Evolutionary conservation across 768 basidiomycete genomes (phyloP), one percentile per base, ranked within the genome.

Genomic region (Tricholoma hemisulphureum): DNA sequence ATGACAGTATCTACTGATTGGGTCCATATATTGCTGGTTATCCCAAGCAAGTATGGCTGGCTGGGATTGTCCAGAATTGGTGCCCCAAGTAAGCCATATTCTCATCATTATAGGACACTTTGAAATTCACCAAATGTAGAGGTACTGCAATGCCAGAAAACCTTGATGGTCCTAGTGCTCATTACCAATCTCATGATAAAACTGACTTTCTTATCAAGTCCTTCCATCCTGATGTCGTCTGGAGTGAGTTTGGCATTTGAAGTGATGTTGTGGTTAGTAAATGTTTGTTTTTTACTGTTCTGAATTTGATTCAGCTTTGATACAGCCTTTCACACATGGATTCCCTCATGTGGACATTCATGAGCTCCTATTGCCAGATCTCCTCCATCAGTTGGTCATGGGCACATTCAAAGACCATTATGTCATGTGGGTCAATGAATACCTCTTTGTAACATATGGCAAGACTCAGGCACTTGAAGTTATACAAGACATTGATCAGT

Each of bases 401-500:
- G n/a, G n/a, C n/a, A n/a, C n/a, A n/a, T n/a, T n/a, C n/a, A n/a
- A 50, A 16, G 26, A 50, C 14, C 49, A 50, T n/a, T 21, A 11
- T 16, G 49, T 50, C 9, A 31, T 10, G 18, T 50, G 49, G 73
- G 67, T 73, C 0, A 59, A 58, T 1, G 57, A 70, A 5, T 72
- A 74, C 43, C 58, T 75, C 2, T 29, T 58, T 4, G 2, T 52
- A 0, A 52, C 11, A 1, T 56, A 69, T 48, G 37, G 61, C 0
- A 48, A 57, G 18, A 45, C 55, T 2, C 18, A 53, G 3, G 69
- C 65, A 2, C 57, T 63, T 32, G 50, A 9, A 1, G 71, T 76
- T 11, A 58, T 75, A 32, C 67, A 65, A 56, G 72, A 75, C 32
- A 75, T 74, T 56, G 70, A 75, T 50, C 61, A 63, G 0, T 59